Evolutionary conservation across 306 rosid species (phyloP).

Genomic region (Ziziphus jujuba): DNA sequence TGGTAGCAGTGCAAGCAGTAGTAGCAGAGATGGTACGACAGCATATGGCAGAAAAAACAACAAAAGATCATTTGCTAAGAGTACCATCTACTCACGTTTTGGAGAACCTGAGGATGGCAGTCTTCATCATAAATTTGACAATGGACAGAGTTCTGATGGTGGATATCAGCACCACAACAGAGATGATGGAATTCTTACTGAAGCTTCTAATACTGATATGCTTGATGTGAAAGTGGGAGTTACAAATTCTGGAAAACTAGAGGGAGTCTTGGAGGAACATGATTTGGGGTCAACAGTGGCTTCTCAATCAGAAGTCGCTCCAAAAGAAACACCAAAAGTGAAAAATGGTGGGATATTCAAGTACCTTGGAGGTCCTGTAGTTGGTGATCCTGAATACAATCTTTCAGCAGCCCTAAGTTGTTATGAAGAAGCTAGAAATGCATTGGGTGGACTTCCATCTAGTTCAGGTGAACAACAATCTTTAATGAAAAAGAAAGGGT

Average conservation of each 20-base stretch:
- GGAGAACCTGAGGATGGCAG: constrained; percentile 46
- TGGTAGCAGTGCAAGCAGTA: constrained; percentile 95
- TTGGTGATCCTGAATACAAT: constrained; percentile 60
- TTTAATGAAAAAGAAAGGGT: constrained; percentile 73
- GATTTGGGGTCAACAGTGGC: constrained; percentile 28
- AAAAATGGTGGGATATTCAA: constrained; percentile 87
- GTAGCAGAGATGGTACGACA: constrained; percentile 40
- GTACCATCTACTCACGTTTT: constrained; percentile 33
- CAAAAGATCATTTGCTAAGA: constrained; percentile 50
- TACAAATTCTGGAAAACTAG: constrained; percentile 32
- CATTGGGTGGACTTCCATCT: constrained; percentile 62
- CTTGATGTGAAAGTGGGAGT: constrained; percentile 31
- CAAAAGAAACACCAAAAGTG: constrained; percentile 42
- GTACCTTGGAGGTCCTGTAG: constrained; percentile 69
- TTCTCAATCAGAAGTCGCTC: constrained; percentile 41
- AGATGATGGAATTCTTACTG: constrained; percentile 26
- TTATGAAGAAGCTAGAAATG: constrained; percentile 79
- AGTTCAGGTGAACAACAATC: constrained; percentile 68
- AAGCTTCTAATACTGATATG: constrained; percentile 18
- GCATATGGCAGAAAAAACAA: constrained; percentile 61
- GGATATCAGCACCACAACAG: constrained; percentile 32
- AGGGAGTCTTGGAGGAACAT: constrained; percentile 30
- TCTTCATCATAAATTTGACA: constrained; percentile 32
- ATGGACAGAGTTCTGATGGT: constrained; percentile 29
- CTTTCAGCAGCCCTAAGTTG: constrained; percentile 67